Evolutionary conservation across 2,329 filamentous ascomycete species (phyloP), one percentile per base, ranked within the genome.

Genomic region (Botryotinia convoluta): DNA sequence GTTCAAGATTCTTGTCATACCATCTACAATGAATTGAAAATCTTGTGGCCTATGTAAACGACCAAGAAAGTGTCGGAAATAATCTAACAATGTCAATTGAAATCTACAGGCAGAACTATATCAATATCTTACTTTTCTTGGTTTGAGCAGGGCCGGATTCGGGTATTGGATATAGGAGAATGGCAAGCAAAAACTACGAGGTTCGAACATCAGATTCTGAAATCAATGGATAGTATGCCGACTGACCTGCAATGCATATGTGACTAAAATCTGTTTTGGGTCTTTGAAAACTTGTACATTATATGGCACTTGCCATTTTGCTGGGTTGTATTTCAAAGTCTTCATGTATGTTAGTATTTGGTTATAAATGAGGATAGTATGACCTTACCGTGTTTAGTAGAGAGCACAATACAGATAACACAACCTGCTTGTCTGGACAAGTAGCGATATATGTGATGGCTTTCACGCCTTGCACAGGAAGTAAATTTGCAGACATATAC

Each of bases 21-120:
- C 95, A 80, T 98, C 95, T 18, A 97, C 93, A 37, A 98, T 90
- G 81, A 99, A 99, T 81, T 99, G 96, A 79, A 99, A 98, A 81
- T 99, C 96, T 81, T 98, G 94, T 1, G 95, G 93, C 64, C 96
- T 90, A 83, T 98, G 96, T 63, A 99, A 83, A 54, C 95, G 90
- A 44, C 96, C 81, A 42, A 82, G 77, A 70, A 97, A 98, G 82
- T 98, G 94, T 26, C 96, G 92, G 81, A 97, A 98, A 80, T 91
- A 95, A 82, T 99, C 79, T 81, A 61, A 42, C 5, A 32, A 35
- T n/a, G 32, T 79, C 37, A 78, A 75, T 48, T 65, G 45, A 18
- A 48, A 20, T 29, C 10, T 10, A 65, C 18, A 45, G 26, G 45
- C 20, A 62, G 6, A 29, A 54, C 26, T 29, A 20, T 4, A 57